Conservation (phyloP, 164 flowering plant genomes). For the Umbilicus rupestris region DNA sequence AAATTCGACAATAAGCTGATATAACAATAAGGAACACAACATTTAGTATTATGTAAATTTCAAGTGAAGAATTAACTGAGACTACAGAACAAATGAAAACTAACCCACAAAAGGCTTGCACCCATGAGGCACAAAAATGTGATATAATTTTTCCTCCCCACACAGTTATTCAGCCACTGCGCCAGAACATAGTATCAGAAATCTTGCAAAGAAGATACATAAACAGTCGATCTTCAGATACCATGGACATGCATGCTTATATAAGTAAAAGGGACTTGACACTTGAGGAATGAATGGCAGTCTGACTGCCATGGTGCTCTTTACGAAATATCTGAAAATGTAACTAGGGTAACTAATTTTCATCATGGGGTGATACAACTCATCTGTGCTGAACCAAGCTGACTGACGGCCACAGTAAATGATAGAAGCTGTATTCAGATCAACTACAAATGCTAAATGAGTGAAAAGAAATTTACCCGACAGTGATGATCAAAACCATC, state of each 20-base stretch:
- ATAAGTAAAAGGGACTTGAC: background rate
- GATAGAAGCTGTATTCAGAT: too few relatives aligned
- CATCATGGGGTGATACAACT: background rate
- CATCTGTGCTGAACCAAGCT: background rate
- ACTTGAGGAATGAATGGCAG: background rate
- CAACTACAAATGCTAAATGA: background rate
- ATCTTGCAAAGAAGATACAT: background rate
- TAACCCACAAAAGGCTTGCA: constrained; percentile 67
- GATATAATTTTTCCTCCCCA: constrained; percentile 73
- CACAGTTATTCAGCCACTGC: constrained; percentile 92
- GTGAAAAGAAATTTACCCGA: constrained; percentile 39
- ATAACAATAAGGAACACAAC: constrained; percentile 1
- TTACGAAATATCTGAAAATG: background rate
- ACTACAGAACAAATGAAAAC: constrained; percentile 11
- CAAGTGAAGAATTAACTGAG: background rate
- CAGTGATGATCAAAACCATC: constrained; percentile 96
- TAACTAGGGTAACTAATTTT: background rate
- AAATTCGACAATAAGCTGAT: constrained; percentile 58
- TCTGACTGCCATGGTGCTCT: too few relatives aligned
- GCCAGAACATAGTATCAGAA: constrained; percentile 12
- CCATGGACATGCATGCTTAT: background rate
- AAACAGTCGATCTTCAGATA: background rate
- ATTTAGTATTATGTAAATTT: background rate
- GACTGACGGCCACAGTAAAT: background rate
- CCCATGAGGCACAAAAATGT: constrained; percentile 79